Conservation (phyloP, 768 basidiomycete genomes). For the Boletus speciosus region DNA sequence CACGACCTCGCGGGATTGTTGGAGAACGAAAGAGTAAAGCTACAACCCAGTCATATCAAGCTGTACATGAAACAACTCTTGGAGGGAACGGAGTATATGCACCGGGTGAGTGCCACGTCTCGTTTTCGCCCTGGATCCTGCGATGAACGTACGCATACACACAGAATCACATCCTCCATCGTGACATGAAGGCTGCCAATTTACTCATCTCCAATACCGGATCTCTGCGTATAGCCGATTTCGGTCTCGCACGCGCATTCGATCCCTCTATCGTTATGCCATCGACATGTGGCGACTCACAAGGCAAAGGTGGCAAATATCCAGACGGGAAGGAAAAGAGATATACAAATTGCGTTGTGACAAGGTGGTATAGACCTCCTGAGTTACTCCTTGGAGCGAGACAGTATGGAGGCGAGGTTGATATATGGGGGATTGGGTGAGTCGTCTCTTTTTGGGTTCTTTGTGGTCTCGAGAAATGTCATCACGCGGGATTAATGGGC, state of each 20-base stretch:
- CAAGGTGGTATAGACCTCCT: conserved; percentile 92
- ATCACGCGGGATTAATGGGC: not conserved
- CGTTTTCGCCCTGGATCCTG: not conserved
- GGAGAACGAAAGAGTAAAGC: conserved; percentile 85
- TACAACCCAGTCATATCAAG: conserved; percentile 86
- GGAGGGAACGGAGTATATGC: conserved; percentile 96
- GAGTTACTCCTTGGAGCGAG: conserved; percentile 87
- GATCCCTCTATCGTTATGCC: conserved; percentile 48
- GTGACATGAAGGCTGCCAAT: conserved; percentile 99
- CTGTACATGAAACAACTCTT: conserved; percentile 93
- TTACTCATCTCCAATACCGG: conserved; percentile 88
- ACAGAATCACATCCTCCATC: conserved; percentile 94
- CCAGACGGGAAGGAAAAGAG: conserved; percentile 54
- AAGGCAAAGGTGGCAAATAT: conserved; percentile 28
- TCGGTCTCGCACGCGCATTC: conserved; percentile 87
- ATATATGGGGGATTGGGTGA: conserved; percentile 97
- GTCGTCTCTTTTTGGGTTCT: conserved; percentile 22
- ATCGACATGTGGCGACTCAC: conserved; percentile 15
- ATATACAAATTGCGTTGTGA: conserved; percentile 96
- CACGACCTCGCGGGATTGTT: conserved; percentile 95
- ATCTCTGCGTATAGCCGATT: conserved; percentile 86
- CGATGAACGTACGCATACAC: conserved; percentile 9
- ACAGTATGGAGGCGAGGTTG: conserved; percentile 90
- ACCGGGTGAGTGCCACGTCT: conserved; percentile 58
- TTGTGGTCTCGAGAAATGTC: not conserved